Conservation (phyloP, 2,329 filamentous ascomycete species). For the Cercospora zeae-maydis region DNA sequence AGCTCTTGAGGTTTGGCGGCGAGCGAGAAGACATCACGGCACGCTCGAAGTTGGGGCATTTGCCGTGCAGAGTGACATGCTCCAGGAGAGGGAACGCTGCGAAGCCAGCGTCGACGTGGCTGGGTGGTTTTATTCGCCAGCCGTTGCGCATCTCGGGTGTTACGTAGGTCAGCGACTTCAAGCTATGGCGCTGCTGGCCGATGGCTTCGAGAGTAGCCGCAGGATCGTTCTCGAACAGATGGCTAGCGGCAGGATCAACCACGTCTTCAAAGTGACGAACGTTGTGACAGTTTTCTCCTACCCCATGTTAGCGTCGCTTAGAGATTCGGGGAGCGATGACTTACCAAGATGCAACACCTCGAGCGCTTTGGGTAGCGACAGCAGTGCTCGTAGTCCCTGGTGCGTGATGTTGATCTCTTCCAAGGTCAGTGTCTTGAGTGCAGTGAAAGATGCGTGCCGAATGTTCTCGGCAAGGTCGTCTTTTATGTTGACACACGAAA, state of each 20-base stretch:
- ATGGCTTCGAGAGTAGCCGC: conserved; percentile 17
- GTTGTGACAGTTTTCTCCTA: conserved; percentile 26
- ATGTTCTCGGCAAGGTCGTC: conserved; percentile 8
- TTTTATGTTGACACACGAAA: conserved; percentile 27
- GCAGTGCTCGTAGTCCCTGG: conserved; percentile 20
- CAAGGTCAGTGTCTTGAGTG: conserved; percentile 22
- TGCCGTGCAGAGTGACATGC: conserved; percentile 17
- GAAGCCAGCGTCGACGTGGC: conserved; percentile 20
- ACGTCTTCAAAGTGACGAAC: conserved; percentile 16
- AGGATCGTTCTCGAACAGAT: conserved; percentile 22
- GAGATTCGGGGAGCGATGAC: neutral
- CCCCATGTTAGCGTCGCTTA: neutral
- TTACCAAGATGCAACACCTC: conserved; percentile 21
- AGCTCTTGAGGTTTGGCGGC: conserved; percentile 19
- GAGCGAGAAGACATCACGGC: conserved; percentile 22
- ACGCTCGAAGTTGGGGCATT: conserved; percentile 24
- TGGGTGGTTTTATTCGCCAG: neutral
- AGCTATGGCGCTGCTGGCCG: conserved; percentile 21
- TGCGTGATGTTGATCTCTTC: conserved; percentile 27
- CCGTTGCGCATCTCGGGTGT: conserved; percentile 9
- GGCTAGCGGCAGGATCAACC: conserved; percentile 17
- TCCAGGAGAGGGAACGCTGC: conserved; percentile 19
- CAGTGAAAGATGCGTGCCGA: conserved; percentile 1
- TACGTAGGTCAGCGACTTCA: conserved; percentile 21
- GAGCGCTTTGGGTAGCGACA: conserved; percentile 22